phyloP scores from a whole-genome alignment of 257 asterid genomes.

The Solanum pinnatisectum region DNA sequence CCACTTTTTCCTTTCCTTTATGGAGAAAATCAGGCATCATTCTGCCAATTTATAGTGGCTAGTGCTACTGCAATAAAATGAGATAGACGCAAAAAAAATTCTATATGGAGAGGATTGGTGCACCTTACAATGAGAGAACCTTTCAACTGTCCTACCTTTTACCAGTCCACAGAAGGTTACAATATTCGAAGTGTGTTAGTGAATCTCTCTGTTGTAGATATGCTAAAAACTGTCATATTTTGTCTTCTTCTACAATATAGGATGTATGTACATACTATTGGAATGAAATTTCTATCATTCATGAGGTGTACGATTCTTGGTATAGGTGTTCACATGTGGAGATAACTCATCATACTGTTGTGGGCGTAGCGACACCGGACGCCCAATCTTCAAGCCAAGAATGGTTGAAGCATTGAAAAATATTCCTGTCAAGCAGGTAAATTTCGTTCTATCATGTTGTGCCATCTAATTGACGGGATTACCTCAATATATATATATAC shows the following conservation, averaged over 20 bases:
- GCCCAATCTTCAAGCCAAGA: slow-evolving; percentile 68
- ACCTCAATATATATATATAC: background rate
- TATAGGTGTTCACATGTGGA: slow-evolving; percentile 78
- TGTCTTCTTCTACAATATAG: background rate
- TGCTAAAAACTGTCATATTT: background rate
- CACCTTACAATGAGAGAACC: background rate
- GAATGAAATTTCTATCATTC: background rate
- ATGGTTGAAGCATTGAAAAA: slow-evolving; percentile 56
- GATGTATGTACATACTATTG: background rate
- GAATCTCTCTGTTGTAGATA: background rate
- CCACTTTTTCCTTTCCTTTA: background rate
- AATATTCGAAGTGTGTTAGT: background rate
- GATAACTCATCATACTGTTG: slow-evolving; percentile 79
- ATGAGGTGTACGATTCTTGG: slow-evolving; percentile 2
- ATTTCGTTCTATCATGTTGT: background rate
- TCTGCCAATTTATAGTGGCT: background rate
- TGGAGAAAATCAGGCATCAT: background rate
- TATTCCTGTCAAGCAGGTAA: slow-evolving; percentile 71
- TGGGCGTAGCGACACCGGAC: slow-evolving; percentile 59
- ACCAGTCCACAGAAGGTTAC: background rate
- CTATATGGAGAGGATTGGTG: background rate
- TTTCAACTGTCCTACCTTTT: background rate
- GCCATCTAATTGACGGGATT: background rate
- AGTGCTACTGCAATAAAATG: background rate
- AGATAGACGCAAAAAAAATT: background rate